A percentile compares a stretch with the other conserved stretches of the same genome.
These are phyloP conservation scores for Suillus discolor DNA, from an alignment of 768 basidiomycete species.

Conservation along the genomic window DNA sequence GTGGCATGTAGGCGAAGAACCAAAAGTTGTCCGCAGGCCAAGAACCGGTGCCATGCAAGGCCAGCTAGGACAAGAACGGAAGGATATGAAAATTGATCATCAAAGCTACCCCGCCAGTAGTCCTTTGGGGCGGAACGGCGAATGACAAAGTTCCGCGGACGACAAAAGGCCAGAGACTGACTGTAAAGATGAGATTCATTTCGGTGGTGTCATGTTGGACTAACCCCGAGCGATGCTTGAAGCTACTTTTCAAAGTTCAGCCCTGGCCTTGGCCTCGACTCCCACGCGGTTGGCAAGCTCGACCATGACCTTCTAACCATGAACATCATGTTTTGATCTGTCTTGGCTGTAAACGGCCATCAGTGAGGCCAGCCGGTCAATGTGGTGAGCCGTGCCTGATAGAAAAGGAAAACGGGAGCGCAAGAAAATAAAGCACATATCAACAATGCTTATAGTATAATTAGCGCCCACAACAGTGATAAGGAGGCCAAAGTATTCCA, in stretches of 20 bases:
- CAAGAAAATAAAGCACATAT: background rate
- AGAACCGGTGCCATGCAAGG: background rate
- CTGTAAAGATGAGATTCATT: background rate
- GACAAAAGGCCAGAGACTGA: background rate
- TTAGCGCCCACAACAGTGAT: background rate
- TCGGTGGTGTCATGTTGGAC: background rate
- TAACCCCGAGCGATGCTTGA: background rate
- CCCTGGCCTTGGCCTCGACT: background rate
- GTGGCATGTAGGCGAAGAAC: background rate
- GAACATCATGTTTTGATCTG: background rate
- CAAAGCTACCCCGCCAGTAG: background rate
- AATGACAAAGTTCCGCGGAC: background rate
- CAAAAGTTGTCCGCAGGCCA: background rate
- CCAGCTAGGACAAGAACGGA: background rate
- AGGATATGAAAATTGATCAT: background rate
- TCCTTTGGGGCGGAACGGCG: background rate
- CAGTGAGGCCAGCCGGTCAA: no score
- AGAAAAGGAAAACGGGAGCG: background rate
- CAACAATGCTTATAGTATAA: background rate
- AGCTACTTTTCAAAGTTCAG: background rate
- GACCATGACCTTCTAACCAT: no score
- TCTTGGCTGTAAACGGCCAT: background rate
- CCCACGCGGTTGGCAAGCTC: background rate
- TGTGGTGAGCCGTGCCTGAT: background rate
- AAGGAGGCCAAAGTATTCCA: background rate